Base-by-base conservation (phyloP, 805 yeast species). In the Wickerhamiella allomyrinae region DNA sequence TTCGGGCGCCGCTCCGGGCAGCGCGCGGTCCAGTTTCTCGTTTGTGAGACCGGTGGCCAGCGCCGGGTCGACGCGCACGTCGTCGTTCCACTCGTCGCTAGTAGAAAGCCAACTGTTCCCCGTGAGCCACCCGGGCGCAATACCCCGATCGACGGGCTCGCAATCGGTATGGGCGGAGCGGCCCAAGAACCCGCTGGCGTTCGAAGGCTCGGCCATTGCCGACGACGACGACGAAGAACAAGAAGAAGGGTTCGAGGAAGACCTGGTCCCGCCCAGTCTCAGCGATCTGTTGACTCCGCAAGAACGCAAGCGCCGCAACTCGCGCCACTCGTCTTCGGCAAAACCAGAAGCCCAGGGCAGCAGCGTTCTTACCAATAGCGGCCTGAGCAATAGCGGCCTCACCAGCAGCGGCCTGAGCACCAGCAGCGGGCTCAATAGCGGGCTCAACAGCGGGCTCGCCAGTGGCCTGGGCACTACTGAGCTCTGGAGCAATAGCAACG, bases 201-300 rank as follows among this genome's bases (percentile, higher is more conserved):
- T 37, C 20, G 58, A 59, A 27, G 64, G 60, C 14, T 59, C 55
- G 4, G 66, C 63, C 17, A 53, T 68, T n/a, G 60, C 55, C 6
- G 60, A 58, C 25, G 68, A 65, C 37, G 67, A 63, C 42, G 62
- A 57, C 14, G 73, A 69, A 36, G 69, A 47, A n/a, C 71, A 67
- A 36, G 68, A 57, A 41, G 61, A 58, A 29, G 62, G 68, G 6
- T 71, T 63, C 55, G 82, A 73, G 37, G 87, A 82, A 49, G 94
- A 82, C 55, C 80, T 75, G 51, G 80, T 86, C 3, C 96, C 96
- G 1, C 76, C 79, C 5, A 74, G 87, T 22, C 62, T 86, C 29
- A 73, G 78, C n/a, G 94, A 84, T 49, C 63, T 85, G 39, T 62
- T 87, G 39, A 83, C 94, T 0, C 93, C 94, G 0, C 81, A 75